Evolutionary conservation across 2,329 filamentous ascomycete species (phyloP).

Genomic region (Alternaria conjuncta): DNA sequence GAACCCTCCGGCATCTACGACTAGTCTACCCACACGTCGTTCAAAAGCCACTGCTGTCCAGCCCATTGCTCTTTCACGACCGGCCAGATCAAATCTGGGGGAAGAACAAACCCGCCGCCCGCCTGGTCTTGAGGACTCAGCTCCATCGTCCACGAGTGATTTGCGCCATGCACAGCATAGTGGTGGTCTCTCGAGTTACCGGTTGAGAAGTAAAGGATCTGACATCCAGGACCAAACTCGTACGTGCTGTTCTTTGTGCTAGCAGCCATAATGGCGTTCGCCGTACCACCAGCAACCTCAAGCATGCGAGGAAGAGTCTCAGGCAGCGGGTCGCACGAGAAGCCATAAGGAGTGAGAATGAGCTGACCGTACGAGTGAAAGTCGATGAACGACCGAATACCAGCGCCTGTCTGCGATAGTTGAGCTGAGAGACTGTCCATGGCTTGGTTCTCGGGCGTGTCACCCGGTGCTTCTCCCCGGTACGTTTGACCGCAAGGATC

Average conservation of each 20-base stretch:
- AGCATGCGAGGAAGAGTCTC: constrained; percentile 59
- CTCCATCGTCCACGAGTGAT: constrained; percentile 56
- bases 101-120: constrained; percentile 56
- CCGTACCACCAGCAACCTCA: constrained; percentile 34
- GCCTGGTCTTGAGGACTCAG: constrained; percentile 53
- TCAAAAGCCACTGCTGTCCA: constrained; percentile 38
- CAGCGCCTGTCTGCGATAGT: constrained; percentile 49
- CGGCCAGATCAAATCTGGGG: constrained; percentile 54
- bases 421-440: constrained; percentile 55
- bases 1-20: not conserved
- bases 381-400: constrained; percentile 68
- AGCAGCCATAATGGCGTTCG: constrained; percentile 57
- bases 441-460: constrained; percentile 41
- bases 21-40: constrained; percentile 23
- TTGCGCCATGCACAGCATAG: constrained; percentile 48
- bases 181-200: constrained; percentile 54
- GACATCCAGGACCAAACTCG: constrained; percentile 59
- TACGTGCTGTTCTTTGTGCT: constrained; percentile 38
- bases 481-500: constrained; percentile 44
- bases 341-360: constrained; percentile 64
- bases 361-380: constrained; percentile 69
- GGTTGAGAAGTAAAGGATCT: constrained; percentile 64
- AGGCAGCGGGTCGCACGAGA: constrained; percentile 43
- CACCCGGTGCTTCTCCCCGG: constrained; percentile 38
- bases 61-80: constrained; percentile 55